phyloP scores from a whole-genome alignment of 768 basidiomycete species.

The Russula vinacea region DNA sequence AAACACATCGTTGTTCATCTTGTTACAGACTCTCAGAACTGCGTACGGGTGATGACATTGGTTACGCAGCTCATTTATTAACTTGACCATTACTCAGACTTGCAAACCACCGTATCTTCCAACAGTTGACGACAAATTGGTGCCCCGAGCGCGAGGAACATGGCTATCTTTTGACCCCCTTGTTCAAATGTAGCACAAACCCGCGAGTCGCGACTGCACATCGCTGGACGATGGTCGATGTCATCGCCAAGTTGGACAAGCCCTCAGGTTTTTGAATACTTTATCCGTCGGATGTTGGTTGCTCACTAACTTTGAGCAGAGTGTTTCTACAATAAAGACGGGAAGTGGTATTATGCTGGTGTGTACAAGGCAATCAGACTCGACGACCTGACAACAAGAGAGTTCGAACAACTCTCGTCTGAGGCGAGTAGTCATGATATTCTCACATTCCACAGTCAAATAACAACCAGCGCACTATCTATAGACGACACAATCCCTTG shows the following conservation, averaged over 20 bases:
- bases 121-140: conserved; percentile 68
- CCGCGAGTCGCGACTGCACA: conserved; percentile 74
- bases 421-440: conserved; percentile 46
- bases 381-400: conserved; percentile 59
- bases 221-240: conserved; percentile 66
- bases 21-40: conserved; percentile 49
- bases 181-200: conserved; percentile 77
- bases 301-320: conserved; percentile 42
- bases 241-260: conserved; percentile 54
- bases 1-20: conserved; percentile 10
- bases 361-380: conserved; percentile 65
- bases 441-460: not conserved
- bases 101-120: conserved; percentile 62
- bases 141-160: conserved; percentile 81
- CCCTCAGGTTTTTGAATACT: conserved; percentile 51
- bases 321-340: conserved; percentile 79
- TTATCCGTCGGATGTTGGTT: not conserved
- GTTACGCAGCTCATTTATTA: not conserved
- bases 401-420: conserved; percentile 62
- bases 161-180: conserved; percentile 69
- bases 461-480: not conserved
- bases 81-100: conserved; percentile 43
- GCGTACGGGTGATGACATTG: conserved; percentile 43
- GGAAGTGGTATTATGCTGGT: conserved; percentile 83
- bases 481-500: conserved; percentile 61